Evolutionary conservation across 176 grass and related monocot species (phyloP), one percentile per base, ranked within the genome.

Genomic region (Leersia perrieri): DNA sequence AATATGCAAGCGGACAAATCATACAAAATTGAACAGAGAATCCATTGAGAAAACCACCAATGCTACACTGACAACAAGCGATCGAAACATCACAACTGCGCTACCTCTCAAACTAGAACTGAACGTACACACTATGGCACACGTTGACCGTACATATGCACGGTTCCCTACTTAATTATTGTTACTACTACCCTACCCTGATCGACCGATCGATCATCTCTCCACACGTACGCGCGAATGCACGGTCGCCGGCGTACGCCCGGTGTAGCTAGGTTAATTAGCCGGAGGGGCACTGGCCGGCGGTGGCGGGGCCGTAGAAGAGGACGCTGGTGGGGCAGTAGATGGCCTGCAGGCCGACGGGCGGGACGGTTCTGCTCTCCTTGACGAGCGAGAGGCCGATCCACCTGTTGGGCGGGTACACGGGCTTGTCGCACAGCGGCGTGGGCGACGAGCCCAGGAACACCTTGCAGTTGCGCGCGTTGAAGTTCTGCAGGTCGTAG

Each of bases 401-500:
- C 55, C 53, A 70, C 77, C 71, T 74, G 77, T 32, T 89, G 7
- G 87, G 87, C 7, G 87, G 87, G 87, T 89, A 89, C 63, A 76
- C 5, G 22, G 87, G 55, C 77, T 64, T 85, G 87, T 69, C 79
- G 82, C 87, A 89, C 40, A n/a, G 57, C 64, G 53, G 33, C 76
- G 82, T 29, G 22, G 87, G 82, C 77, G 87, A 89, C 55, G 87
- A 80, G 1, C 66, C 71, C 76, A 89, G 63, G 77, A 76, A 89
- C 27, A 89, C 27, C 87, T 89, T 89, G 82, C 87, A 89, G 76
- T 22, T 81, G 22, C n/a, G 69, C 38, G 5, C 7, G 64, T 23
- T 80, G 87, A 89, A 89, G 71, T 81, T 81, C 12, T 2, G 0
- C 36, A 89, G 23, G 77, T 89, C 87, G 87, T 85, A 89, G 70